Evolutionary conservation across 441 rosid species (phyloP).

Genomic region (Corymbia citriodora): DNA sequence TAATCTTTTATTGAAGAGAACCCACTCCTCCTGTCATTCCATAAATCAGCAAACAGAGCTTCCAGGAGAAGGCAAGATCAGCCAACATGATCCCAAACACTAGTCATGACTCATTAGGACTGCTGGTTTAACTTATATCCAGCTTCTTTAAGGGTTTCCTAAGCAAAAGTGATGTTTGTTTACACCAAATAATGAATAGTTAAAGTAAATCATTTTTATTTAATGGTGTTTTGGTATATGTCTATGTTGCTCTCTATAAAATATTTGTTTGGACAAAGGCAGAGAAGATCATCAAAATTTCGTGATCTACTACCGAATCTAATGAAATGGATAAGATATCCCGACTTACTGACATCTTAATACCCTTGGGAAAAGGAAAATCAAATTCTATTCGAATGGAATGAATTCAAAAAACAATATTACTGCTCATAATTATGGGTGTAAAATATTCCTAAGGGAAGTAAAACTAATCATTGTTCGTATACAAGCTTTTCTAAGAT

Average conservation of each 20-base stretch:
- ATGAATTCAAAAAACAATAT: too few species aligned
- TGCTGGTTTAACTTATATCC: background rate
- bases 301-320: background rate
- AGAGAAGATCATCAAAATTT: background rate
- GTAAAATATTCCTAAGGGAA: background rate
- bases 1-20: too few species aligned
- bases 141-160: background rate
- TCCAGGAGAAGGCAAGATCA: too few species aligned
- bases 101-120: accelerated
- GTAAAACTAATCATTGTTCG: background rate
- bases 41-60: too few species aligned
- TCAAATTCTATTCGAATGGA: background rate
- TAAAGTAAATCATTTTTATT: background rate
- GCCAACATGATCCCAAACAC: too few species aligned
- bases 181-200: background rate
- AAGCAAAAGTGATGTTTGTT: background rate
- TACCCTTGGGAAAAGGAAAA: background rate
- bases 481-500: background rate
- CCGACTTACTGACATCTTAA: background rate
- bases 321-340: too few species aligned
- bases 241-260: background rate
- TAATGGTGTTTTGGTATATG: background rate
- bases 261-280: background rate
- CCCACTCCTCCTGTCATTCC: too few species aligned
- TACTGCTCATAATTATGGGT: too few species aligned